These are phyloP conservation scores for Citropsis articulata DNA, from an alignment of 345 rosid species.

Conservation along the genomic window DNA sequence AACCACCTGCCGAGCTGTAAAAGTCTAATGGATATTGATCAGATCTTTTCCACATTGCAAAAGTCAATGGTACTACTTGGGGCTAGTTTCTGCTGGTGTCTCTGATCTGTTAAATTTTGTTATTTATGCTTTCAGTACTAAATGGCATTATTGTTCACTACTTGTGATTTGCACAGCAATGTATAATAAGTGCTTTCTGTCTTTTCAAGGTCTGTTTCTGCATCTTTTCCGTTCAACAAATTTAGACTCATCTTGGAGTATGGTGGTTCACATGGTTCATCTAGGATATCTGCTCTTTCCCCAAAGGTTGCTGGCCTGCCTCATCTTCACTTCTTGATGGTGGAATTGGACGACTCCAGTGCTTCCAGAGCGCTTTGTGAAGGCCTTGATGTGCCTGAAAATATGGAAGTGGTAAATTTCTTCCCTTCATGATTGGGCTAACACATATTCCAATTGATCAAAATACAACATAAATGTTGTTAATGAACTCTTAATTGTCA, in stretches of 20 bases:
- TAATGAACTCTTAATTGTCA: background rate
- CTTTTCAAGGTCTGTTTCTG: constrained; percentile 43
- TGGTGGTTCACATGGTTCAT: constrained; percentile 47
- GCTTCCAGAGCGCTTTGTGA: constrained; percentile 47
- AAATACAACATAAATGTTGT: background rate
- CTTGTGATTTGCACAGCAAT: background rate
- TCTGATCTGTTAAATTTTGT: constrained; percentile 1
- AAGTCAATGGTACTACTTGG: too few relatives aligned
- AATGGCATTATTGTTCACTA: background rate
- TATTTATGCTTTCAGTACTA: background rate
- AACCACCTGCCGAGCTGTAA: background rate
- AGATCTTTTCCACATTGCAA: background rate
- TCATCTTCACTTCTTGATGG: constrained; percentile 47
- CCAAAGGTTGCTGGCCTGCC: constrained; percentile 30
- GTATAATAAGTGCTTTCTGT: constrained; percentile 16
- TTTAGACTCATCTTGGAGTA: constrained; percentile 55
- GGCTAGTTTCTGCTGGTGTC: background rate
- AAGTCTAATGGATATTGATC: background rate
- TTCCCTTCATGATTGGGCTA: background rate
- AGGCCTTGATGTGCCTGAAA: constrained; percentile 43
- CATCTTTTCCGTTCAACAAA: constrained; percentile 46
- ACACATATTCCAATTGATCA: constrained; percentile 7
- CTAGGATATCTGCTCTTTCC: constrained; percentile 35
- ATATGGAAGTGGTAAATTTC: constrained; percentile 30
- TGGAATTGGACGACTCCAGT: constrained; percentile 44